Evolutionary conservation across 1,284 basidiomycete genomes (phyloP).

Genomic region (Leccinum pachyderme): DNA sequence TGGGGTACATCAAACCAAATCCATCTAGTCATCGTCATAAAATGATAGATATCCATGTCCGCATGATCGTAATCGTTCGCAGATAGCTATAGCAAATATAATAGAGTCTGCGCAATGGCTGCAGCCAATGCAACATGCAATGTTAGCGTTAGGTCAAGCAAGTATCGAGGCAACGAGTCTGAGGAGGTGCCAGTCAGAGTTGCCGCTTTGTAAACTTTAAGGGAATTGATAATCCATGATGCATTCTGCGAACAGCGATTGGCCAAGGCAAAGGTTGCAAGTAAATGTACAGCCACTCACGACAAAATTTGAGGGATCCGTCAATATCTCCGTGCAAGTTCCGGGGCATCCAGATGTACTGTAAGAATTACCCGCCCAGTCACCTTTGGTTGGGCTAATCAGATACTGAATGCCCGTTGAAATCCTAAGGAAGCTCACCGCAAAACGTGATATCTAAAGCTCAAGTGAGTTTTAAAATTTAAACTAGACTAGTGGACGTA

Average conservation of each 20-base stretch:
- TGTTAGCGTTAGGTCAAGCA: conserved; percentile 1
- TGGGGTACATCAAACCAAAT: conserved; percentile 8
- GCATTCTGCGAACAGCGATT: conserved; percentile 44
- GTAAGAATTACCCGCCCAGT: conserved; percentile 81
- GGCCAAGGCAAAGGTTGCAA: neutral
- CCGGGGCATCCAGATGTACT: conserved; percentile 71
- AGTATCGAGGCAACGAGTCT: conserved; percentile 9
- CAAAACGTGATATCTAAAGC: conserved; percentile 78
- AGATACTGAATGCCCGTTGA: neutral
- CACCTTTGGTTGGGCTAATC: conserved; percentile 45
- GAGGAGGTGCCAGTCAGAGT: conserved; percentile 34
- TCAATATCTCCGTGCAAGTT: conserved; percentile 61
- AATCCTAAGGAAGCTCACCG: conserved; percentile 39
- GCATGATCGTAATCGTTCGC: neutral
- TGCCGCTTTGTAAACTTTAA: conserved; percentile 52
- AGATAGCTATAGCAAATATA: conserved; percentile 18
- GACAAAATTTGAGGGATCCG: conserved; percentile 67
- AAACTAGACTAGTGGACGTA: conserved; percentile 24
- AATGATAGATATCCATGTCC: conserved; percentile 11
- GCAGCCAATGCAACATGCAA: conserved; percentile 6
- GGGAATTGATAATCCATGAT: conserved; percentile 55
- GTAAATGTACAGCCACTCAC: conserved; percentile 36
- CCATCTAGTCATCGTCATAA: conserved; percentile 14
- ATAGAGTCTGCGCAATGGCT: conserved; percentile 12
- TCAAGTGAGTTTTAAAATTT: conserved; percentile 12